phyloP scores from a whole-genome alignment of 1,139 yeast genomes.

The Saccharomyces hybrid region DNA sequence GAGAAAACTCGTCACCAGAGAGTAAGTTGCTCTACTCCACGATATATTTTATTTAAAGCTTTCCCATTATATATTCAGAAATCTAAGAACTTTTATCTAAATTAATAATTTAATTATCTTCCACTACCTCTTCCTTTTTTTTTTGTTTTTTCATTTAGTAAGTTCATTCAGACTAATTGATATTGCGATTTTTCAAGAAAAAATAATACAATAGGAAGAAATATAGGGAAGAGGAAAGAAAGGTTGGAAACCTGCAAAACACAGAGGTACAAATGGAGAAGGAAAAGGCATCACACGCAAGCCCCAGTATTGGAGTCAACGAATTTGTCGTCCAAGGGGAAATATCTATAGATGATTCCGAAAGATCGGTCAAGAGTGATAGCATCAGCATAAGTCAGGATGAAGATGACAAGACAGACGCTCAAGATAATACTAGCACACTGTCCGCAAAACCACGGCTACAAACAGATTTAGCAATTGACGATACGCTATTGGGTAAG shows the following conservation, averaged over 20 bases:
- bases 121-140: too few species aligned
- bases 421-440: not conserved
- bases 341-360: not conserved
- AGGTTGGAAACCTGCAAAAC: not conserved
- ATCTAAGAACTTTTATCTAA: not conserved
- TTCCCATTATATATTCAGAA: not conserved
- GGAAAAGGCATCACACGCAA: not conserved
- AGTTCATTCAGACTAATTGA: not conserved
- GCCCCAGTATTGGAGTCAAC: not conserved
- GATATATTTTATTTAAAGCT: not conserved
- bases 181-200: not conserved
- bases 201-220: not conserved
- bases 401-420: not conserved
- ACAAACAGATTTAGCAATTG: not conserved
- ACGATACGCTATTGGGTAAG: not conserved
- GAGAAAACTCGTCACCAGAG: constrained; percentile 21
- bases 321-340: not conserved
- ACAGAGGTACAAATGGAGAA: not conserved
- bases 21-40: not conserved
- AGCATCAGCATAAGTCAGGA: not conserved
- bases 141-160: too few species aligned
- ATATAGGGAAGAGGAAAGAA: not conserved
- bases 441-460: not conserved
- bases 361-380: not conserved
- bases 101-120: too few species aligned